These are phyloP conservation scores for Epichloe glyceriae DNA, from an alignment of 2,329 filamentous ascomycete species.

Conservation along the genomic window DNA sequence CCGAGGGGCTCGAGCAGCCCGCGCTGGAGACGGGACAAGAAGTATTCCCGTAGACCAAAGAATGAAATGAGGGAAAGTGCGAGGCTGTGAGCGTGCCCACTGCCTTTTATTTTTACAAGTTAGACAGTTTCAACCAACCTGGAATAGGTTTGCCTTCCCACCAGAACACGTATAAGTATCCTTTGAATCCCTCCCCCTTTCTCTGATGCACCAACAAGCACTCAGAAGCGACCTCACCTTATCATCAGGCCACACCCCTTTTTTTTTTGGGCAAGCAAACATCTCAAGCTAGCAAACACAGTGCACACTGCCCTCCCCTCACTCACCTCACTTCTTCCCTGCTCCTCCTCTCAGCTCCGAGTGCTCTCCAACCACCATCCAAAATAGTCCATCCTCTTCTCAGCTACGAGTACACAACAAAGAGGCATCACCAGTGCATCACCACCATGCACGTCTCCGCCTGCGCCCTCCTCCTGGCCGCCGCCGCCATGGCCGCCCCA, in stretches of 20 bases:
- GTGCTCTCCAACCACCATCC: no score
- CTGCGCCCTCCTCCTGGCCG: slow-evolving; percentile 12
- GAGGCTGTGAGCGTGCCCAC: background rate
- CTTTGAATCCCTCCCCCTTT: background rate
- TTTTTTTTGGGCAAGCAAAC: background rate
- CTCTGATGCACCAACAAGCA: no score
- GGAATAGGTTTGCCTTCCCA: background rate
- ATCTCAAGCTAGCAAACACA: background rate
- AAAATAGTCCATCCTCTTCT: background rate
- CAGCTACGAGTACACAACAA: background rate
- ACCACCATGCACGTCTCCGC: slow-evolving; percentile 9
- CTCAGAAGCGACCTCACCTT: background rate
- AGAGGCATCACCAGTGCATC: background rate
- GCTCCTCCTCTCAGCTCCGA: no score
- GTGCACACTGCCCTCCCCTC: no score
- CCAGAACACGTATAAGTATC: background rate
- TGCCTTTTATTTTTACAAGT: no score
- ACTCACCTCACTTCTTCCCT: no score
- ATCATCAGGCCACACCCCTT: background rate
- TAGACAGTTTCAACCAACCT: background rate
- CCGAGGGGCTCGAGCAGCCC: background rate
- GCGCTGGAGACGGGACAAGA: background rate
- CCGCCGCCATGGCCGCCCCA: slow-evolving; percentile 13
- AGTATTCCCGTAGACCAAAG: no score
- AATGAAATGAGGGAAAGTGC: background rate